Evolutionary conservation across 768 basidiomycete species (phyloP).

Genomic region (Naganishia friedmannii): DNA sequence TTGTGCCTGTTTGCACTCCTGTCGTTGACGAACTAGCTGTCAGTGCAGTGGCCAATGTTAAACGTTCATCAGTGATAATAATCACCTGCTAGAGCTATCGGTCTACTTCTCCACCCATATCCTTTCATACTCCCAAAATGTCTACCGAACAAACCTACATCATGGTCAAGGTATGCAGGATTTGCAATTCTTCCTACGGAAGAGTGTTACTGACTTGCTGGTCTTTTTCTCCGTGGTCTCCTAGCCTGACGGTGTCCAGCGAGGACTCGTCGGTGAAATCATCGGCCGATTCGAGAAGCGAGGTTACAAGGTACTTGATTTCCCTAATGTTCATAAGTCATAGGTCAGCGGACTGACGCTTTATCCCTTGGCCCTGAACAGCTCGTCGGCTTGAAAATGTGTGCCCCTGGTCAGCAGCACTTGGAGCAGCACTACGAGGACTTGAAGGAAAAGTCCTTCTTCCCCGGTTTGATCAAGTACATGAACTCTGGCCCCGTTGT

Average conservation of each 20-base stretch:
- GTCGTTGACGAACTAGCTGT: not conserved
- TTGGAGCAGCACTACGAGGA: conserved; percentile 98
- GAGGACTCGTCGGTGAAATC: conserved; percentile 90
- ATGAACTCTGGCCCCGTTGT: conserved; percentile 80
- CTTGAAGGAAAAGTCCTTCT: conserved; percentile 90
- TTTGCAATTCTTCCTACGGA: conserved; percentile 37
- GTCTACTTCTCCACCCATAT: not conserved
- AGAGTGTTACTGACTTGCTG: conserved; percentile 28
- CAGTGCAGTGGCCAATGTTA: not conserved
- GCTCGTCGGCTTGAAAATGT: conserved; percentile 89
- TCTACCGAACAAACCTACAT: conserved; percentile 92
- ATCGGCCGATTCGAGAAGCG: conserved; percentile 94
- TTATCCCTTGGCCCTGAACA: conserved; percentile 15
- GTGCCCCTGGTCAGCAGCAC: conserved; percentile 69
- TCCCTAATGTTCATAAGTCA: no score
- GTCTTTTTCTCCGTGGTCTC: conserved; percentile 23
- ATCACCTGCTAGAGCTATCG: not conserved
- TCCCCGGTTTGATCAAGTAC: conserved; percentile 83
- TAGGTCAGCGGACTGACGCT: not conserved
- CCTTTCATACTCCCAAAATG: conserved; percentile 54
- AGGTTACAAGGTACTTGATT: conserved; percentile 69
- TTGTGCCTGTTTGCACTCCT: not conserved
- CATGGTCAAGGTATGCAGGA: conserved; percentile 80
- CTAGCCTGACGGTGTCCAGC: conserved; percentile 98
- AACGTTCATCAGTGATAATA: not conserved